Base-by-base conservation (phyloP, 768 basidiomycete species). In the Lentinula raphanica region DNA sequence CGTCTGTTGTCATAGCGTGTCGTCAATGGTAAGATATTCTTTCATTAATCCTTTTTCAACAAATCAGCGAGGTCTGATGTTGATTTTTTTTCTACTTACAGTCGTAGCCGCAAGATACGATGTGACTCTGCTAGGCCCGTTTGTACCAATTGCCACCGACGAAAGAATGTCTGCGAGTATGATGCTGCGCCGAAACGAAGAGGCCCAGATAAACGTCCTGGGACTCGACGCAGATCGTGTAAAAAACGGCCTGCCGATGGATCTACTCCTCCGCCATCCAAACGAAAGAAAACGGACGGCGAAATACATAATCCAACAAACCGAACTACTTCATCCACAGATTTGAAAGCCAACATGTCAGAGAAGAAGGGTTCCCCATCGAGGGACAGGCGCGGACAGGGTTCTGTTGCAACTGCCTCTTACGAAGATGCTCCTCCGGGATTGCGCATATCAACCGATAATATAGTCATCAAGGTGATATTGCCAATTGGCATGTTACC, bases 121-220 rank as follows among this genome's bases (percentile, higher is more conserved):
- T 92, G 90, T 76, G 90, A 92, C 71, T 92, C 90, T 58, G 87
- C 84, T 32, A 79, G 90, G 68, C 90, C 90, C 62, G 77, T 79
- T 57, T 92, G 90, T 76, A 82, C 86, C 76, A 92, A 92, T 73
- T 92, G 90, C 71, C 77, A 81, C 72, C 85, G 89, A 67, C 79
- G 90, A 66, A 82, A 82, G 63, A 89, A 90, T 71, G 78, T 79
- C 56, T 92, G 90, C 72, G 79, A 86, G 72, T 92, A 92, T 72
- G 90, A 92, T 68, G 75, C 82, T 28, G 86, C 81, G 56, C 90
- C 90, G 64, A 90, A 88, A 72, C 85, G 91, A 60, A 81, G 90
- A 60, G 91, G 91, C 2, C 90, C 90, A 61, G 90, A 92, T 79
- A 92, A 90, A 74, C 83, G 83, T 66, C 90, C 90, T 59, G 90